Percentiles rank a stretch among this genome's conserved stretches.
phyloP scores from a whole-genome alignment of 805 yeast genomes.

The Starmerella vaccinii region DNA sequence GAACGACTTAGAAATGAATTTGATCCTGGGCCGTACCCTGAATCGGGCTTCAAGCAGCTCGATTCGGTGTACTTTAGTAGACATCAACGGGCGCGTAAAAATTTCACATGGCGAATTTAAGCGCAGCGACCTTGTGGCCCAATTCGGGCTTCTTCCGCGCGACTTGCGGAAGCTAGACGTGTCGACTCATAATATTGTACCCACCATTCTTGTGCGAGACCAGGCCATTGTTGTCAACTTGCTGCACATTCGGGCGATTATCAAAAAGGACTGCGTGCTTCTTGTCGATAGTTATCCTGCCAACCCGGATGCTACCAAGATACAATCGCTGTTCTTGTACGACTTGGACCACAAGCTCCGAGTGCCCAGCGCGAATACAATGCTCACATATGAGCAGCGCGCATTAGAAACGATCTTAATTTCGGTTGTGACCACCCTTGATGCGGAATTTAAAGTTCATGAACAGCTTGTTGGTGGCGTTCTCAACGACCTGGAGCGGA shows the following conservation, averaged over 20 bases:
- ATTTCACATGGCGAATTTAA: slow-evolving; percentile 66
- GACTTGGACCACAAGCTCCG: slow-evolving; percentile 63
- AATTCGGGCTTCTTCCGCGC: slow-evolving; percentile 74
- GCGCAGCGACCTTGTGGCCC: slow-evolving; percentile 57
- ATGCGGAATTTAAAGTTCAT: slow-evolving; percentile 80
- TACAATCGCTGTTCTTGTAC: slow-evolving; percentile 67
- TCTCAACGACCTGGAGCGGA: slow-evolving; percentile 65
- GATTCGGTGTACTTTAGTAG: slow-evolving; percentile 75
- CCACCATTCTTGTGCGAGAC: slow-evolving; percentile 71
- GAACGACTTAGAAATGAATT: slow-evolving; percentile 21
- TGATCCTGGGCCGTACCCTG: slow-evolving; percentile 24
- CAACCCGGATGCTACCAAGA: slow-evolving; percentile 47
- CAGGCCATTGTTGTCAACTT: slow-evolving; percentile 71
- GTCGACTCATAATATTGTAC: slow-evolving; percentile 73
- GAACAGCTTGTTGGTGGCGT: slow-evolving; percentile 64
- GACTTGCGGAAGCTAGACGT: slow-evolving; percentile 84
- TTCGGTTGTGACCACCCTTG: slow-evolving; percentile 65
- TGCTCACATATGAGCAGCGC: slow-evolving; percentile 76
- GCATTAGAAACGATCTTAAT: slow-evolving; percentile 83
- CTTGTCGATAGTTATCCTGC: slow-evolving; percentile 56
- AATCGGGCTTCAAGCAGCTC: slow-evolving; percentile 28
- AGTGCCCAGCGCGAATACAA: slow-evolving; percentile 35
- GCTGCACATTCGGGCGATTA: slow-evolving; percentile 78
- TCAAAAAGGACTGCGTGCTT: slow-evolving; percentile 68
- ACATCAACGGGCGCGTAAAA: slow-evolving; percentile 53